Evolutionary conservation across 768 basidiomycete genomes (phyloP).

Genomic region (Tephrocybe sp.): DNA sequence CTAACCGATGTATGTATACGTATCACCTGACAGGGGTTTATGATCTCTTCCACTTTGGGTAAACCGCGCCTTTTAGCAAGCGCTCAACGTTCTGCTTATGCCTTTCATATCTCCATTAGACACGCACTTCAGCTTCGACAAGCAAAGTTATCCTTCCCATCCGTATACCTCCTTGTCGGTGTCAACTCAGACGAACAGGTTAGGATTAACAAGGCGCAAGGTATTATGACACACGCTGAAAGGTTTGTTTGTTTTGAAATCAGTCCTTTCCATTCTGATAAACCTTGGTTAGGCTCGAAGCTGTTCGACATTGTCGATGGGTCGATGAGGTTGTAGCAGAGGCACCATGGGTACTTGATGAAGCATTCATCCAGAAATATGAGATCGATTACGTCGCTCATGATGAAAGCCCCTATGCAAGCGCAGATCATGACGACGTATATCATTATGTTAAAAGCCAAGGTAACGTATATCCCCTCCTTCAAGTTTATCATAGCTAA

Average conservation of each 20-base stretch:
- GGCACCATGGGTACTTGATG: conserved; percentile 87
- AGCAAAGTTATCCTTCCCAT: conserved; percentile 90
- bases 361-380: conserved; percentile 79
- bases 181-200: conserved; percentile 90
- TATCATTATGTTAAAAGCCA: conserved; percentile 78
- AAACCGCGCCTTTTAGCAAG: conserved; percentile 21
- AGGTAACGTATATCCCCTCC: conserved; percentile 44
- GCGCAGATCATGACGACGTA: conserved; percentile 80
- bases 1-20: conserved; percentile 12
- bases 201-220: conserved; percentile 69
- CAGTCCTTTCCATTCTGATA: not conserved
- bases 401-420: conserved; percentile 86
- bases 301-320: conserved; percentile 96
- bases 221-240: conserved; percentile 88
- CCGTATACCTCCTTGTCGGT: conserved; percentile 90
- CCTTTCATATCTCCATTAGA: conserved; percentile 35
- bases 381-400: conserved; percentile 97
- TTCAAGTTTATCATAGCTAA: conserved; percentile 1
- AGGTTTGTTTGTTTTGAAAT: conserved; percentile 7
- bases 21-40: conserved; percentile 70
- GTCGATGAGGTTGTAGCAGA: conserved; percentile 91
- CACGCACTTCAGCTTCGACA: conserved; percentile 96
- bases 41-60: conserved; percentile 97
- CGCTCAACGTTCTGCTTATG: not conserved
- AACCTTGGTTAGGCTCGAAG: conserved; percentile 58